Percentiles rank a stretch among this genome's conserved stretches.
Conservation (phyloP, 495 filamentous ascomycete species). For the Antarctomyces pellizariae region DNA sequence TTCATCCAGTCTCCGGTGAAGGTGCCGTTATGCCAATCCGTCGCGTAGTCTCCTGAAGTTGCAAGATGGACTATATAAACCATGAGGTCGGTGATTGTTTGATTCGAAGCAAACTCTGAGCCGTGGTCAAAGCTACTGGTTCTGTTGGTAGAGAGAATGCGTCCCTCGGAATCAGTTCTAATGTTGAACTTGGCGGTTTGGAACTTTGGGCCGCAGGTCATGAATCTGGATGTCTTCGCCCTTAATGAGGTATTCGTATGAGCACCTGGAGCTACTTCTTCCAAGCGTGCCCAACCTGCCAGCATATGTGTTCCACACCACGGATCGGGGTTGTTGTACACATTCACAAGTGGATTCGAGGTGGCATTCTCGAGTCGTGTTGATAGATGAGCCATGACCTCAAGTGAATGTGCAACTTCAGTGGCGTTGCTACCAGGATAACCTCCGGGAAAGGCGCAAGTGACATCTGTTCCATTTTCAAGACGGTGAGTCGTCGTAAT, state of each 20-base stretch:
- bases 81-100: too few species aligned
- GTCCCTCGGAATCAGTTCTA: slow-evolving; percentile 12
- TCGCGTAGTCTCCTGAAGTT: too few species aligned
- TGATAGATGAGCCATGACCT: too few species aligned
- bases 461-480: too few species aligned
- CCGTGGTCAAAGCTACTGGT: slow-evolving; percentile 1
- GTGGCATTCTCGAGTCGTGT: too few species aligned
- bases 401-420: too few species aligned
- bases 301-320: slow-evolving; percentile 6
- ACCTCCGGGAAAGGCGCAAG: too few species aligned
- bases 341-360: too few species aligned
- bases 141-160: slow-evolving; percentile 3
- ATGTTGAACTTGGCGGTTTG: slow-evolving; percentile 15
- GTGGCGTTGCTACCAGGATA: too few species aligned
- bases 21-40: slow-evolving; percentile 17
- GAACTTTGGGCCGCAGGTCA: slow-evolving; percentile 14
- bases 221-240: slow-evolving; percentile 7
- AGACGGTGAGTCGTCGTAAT: too few species aligned
- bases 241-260: background rate
- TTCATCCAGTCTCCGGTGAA: slow-evolving; percentile 16
- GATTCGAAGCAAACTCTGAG: slow-evolving; percentile 1
- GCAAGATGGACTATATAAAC: too few species aligned
- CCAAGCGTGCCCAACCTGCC: slow-evolving; percentile 11
- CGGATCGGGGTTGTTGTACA: too few species aligned
- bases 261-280: background rate